phyloP scores from a whole-genome alignment of 148 eudicot species.

The Vaccinium myrtillus region DNA sequence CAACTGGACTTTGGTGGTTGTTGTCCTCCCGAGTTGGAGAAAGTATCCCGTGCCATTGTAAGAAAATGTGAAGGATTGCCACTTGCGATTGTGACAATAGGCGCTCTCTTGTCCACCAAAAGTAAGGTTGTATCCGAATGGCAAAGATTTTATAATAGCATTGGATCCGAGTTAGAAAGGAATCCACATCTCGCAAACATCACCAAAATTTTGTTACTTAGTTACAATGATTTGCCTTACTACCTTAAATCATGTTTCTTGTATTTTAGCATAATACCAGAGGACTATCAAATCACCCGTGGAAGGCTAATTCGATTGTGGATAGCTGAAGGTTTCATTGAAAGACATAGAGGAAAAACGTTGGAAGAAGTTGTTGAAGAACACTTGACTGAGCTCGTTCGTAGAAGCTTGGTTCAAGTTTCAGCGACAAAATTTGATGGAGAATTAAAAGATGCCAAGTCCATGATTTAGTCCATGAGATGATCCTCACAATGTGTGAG shows the following conservation, averaged over 20 bases:
- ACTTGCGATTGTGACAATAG: slow-evolving; percentile 4
- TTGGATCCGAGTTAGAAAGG: background rate
- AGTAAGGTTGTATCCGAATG: background rate
- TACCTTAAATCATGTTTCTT: background rate
- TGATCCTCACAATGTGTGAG: background rate
- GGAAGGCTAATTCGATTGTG: slow-evolving; percentile 3
- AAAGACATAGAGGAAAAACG: background rate
- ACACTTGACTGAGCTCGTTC: background rate
- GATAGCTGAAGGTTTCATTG: slow-evolving; percentile 4
- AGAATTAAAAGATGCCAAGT: background rate
- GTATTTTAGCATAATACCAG: background rate
- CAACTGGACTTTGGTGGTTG: background rate
- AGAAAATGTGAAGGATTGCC: slow-evolving; percentile 8
- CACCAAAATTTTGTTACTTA: background rate
- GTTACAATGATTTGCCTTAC: background rate
- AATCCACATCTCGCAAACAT: background rate
- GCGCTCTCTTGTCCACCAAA: background rate
- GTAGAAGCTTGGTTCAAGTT: slow-evolving; percentile 5
- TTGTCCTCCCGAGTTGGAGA: background rate
- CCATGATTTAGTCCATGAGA: slow-evolving; percentile 1
- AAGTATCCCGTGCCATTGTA: background rate
- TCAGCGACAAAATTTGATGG: background rate
- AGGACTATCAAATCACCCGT: background rate
- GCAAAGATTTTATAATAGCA: background rate
- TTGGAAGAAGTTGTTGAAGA: slow-evolving; percentile 15